phyloP scores from a whole-genome alignment of 768 basidiomycete species.

The Cyclocybe cylindracea region DNA sequence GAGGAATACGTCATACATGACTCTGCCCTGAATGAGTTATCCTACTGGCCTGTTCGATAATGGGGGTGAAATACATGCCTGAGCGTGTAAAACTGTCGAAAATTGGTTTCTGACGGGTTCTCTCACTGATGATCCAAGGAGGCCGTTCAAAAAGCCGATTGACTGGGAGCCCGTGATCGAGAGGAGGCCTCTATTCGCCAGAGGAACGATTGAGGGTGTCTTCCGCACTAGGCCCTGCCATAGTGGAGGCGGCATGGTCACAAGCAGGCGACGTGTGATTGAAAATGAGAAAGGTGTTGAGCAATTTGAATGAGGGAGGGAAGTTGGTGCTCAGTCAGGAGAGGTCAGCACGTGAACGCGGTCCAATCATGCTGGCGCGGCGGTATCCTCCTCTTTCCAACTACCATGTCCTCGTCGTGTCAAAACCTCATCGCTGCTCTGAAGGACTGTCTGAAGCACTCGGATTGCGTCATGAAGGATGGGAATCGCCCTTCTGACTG shows the following conservation, averaged over 20 bases:
- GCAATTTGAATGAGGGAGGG: background rate
- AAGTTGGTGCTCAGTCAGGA: background rate
- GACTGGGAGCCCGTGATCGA: constrained; percentile 83
- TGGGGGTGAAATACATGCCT: constrained; percentile 46
- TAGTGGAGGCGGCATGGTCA: constrained; percentile 37
- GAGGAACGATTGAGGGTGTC: constrained; percentile 57
- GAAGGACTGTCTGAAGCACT: constrained; percentile 81
- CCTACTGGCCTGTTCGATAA: constrained; percentile 6
- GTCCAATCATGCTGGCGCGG: background rate
- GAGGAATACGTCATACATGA: constrained; percentile 87
- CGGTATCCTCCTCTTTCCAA: background rate
- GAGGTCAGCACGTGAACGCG: constrained; percentile 3
- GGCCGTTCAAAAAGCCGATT: constrained; percentile 78
- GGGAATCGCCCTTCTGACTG: constrained; percentile 84
- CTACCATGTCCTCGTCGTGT: constrained; percentile 77
- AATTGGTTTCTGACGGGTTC: constrained; percentile 48
- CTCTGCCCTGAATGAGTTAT: constrained; percentile 65
- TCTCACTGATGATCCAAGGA: constrained; percentile 56
- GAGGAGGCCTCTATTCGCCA: constrained; percentile 68
- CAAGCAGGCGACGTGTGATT: background rate
- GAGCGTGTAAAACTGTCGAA: constrained; percentile 77
- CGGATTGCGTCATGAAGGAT: constrained; percentile 85
- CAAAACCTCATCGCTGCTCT: constrained; percentile 74
- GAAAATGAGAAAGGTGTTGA: background rate
- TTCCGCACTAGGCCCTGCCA: constrained; percentile 44